phyloP scores from a whole-genome alignment of 1,284 basidiomycete species.

The Malassezia restricta region DNA sequence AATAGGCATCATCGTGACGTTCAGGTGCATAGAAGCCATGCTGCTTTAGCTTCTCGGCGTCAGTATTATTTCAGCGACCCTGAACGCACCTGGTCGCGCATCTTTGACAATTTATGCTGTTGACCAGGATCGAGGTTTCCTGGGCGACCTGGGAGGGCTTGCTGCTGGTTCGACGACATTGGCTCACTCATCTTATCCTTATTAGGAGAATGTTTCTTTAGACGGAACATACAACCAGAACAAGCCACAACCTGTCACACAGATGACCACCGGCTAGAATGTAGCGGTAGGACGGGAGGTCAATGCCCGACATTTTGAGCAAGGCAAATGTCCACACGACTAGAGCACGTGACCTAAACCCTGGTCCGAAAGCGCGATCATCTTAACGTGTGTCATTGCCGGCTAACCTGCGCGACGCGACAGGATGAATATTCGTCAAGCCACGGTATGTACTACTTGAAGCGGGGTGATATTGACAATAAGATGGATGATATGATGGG shows the following conservation, averaged over 20 bases:
- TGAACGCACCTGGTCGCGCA: conserved; percentile 15
- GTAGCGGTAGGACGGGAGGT: no score
- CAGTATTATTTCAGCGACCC: background rate
- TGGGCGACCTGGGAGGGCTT: conserved; percentile 23
- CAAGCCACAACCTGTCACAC: background rate
- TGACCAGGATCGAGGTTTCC: conserved; percentile 37
- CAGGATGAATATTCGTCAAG: conserved; percentile 22
- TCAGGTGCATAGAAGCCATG: conserved; percentile 36
- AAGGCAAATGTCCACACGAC: background rate
- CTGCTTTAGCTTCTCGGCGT: conserved; percentile 24
- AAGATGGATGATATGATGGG: conserved; percentile 40
- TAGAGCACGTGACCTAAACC: no score
- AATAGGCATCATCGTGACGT: conserved; percentile 42
- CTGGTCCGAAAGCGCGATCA: no score
- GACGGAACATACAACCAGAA: background rate
- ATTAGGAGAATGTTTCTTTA: background rate
- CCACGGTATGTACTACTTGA: conserved; percentile 7
- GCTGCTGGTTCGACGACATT: background rate
- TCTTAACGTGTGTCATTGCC: no score
- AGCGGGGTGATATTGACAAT: conserved; percentile 6
- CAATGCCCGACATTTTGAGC: background rate
- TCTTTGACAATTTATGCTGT: conserved; percentile 32
- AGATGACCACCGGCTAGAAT: no score
- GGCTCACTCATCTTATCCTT: background rate
- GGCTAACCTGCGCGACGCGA: no score